Percentiles rank a stretch among this genome's conserved stretches.
Conservation (phyloP, 148 eudicot species). For the Camellia sinensis region DNA sequence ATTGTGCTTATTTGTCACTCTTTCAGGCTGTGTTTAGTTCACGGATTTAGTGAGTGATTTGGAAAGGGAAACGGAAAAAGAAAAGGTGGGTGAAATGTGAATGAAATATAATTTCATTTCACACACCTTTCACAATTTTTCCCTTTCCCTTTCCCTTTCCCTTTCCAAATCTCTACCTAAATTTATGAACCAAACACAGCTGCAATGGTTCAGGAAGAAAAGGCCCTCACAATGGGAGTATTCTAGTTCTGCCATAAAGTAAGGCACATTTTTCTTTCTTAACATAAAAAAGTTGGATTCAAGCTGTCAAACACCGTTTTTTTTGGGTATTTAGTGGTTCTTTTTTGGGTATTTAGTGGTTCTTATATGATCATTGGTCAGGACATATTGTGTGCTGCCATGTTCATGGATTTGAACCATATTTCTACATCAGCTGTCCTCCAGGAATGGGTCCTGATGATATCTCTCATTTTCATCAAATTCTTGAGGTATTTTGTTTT, state of each 20-base stretch:
- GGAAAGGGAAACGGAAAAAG: too few species aligned
- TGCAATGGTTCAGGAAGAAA: too few species aligned
- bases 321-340: too few species aligned
- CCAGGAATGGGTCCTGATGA: slow-evolving; percentile 96
- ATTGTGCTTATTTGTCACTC: not conserved
- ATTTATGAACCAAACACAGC: too few species aligned
- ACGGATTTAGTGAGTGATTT: too few species aligned
- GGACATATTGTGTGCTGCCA: slow-evolving; percentile 90
- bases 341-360: not conserved
- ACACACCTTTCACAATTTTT: too few species aligned
- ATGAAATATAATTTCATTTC: too few species aligned
- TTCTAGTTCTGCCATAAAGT: not conserved
- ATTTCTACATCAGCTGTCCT: slow-evolving; percentile 82
- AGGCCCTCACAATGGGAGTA: not conserved
- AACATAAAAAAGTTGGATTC: not conserved
- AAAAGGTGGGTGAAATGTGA: too few species aligned
- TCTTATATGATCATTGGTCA: slow-evolving; percentile 26
- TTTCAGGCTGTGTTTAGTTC: too few species aligned
- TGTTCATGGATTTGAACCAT: slow-evolving; percentile 99
- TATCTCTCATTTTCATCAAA: slow-evolving; percentile 75
- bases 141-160: too few species aligned
- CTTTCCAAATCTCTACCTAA: too few species aligned
- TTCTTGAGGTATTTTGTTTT: slow-evolving; percentile 64
- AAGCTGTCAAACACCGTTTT: not conserved
- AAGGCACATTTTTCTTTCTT: not conserved